phyloP scores from a whole-genome alignment of 1,284 basidiomycete genomes.

The Cutaneotrichosporon sp. region DNA sequence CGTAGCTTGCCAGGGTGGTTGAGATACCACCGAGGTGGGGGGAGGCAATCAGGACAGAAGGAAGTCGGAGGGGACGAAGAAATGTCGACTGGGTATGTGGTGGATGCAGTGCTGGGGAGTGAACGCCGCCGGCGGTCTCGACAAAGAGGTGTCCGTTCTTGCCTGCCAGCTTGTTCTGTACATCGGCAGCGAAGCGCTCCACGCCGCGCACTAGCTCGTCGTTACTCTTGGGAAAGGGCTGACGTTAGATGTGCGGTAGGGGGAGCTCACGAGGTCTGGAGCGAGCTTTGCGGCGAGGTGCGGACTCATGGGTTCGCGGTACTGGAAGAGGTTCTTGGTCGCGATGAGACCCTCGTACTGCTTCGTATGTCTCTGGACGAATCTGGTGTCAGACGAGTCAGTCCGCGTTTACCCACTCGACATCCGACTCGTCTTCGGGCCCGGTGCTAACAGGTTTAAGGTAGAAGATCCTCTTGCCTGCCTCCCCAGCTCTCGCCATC shows the following conservation, averaged over 20 bases:
- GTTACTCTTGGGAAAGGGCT: slow-evolving; percentile 51
- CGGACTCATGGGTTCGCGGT: slow-evolving; percentile 84
- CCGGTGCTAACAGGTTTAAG: slow-evolving; percentile 91
- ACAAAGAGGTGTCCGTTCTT: slow-evolving; percentile 65
- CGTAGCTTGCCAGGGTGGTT: slow-evolving; percentile 87
- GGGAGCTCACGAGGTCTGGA: slow-evolving; percentile 44
- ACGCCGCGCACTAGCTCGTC: slow-evolving; percentile 65
- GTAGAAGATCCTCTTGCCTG: slow-evolving; percentile 60
- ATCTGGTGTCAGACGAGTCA: slow-evolving; percentile 53
- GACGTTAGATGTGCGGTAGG: slow-evolving; percentile 7
- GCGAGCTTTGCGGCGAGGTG: slow-evolving; percentile 76
- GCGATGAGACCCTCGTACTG: slow-evolving; percentile 51
- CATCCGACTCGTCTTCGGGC: slow-evolving; percentile 70
- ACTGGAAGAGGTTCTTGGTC: slow-evolving; percentile 73
- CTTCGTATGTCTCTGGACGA: slow-evolving; percentile 61
- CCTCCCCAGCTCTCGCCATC: slow-evolving; percentile 31
- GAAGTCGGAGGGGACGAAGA: slow-evolving; percentile 78
- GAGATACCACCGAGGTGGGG: slow-evolving; percentile 90
- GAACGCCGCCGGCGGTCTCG: slow-evolving; percentile 94
- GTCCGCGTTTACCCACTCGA: slow-evolving; percentile 55
- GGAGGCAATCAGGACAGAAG: slow-evolving; percentile 82
- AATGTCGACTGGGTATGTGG: slow-evolving; percentile 81
- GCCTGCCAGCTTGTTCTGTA: slow-evolving; percentile 44
- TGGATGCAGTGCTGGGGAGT: slow-evolving; percentile 75
- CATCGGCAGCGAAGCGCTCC: slow-evolving; percentile 58